Percentiles rank a stretch among this genome's conserved stretches.
These are phyloP conservation scores for Boletellus ananas DNA, from an alignment of 768 basidiomycete species.

Conservation along the genomic window DNA sequence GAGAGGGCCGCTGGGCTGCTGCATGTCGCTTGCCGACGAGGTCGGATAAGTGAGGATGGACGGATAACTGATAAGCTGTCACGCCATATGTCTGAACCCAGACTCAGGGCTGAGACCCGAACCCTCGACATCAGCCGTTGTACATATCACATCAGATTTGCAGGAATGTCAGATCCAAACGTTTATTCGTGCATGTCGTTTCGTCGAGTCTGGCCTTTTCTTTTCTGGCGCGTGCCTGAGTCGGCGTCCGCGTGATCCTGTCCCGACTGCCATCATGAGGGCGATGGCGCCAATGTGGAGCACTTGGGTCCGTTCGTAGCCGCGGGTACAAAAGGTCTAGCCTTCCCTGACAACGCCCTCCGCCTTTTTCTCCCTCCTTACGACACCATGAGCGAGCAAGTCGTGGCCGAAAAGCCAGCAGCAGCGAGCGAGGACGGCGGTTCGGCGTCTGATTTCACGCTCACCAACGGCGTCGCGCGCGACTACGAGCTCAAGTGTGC, in stretches of 20 bases:
- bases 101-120: no score
- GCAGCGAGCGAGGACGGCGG: conserved; percentile 11
- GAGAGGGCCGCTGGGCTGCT: no score
- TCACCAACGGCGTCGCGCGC: conserved; percentile 25
- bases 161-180: no score
- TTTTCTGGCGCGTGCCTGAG: neutral
- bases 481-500: conserved; percentile 34
- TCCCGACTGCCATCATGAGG: neutral
- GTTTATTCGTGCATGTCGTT: no score
- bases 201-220: no score
- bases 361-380: neutral
- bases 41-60: no score
- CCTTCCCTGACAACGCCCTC: conserved; percentile 16
- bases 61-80: no score
- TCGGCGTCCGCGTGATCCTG: neutral
- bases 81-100: no score
- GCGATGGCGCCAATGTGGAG: neutral
- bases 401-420: conserved; percentile 16
- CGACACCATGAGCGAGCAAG: conserved; percentile 11
- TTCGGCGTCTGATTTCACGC: conserved; percentile 1
- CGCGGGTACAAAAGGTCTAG: conserved; percentile 16
- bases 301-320: neutral
- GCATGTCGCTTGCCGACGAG: no score
- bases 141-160: no score
- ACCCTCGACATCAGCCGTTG: no score